Conservation (phyloP, 768 basidiomycete genomes). For the Boletus rex-veris region DNA sequence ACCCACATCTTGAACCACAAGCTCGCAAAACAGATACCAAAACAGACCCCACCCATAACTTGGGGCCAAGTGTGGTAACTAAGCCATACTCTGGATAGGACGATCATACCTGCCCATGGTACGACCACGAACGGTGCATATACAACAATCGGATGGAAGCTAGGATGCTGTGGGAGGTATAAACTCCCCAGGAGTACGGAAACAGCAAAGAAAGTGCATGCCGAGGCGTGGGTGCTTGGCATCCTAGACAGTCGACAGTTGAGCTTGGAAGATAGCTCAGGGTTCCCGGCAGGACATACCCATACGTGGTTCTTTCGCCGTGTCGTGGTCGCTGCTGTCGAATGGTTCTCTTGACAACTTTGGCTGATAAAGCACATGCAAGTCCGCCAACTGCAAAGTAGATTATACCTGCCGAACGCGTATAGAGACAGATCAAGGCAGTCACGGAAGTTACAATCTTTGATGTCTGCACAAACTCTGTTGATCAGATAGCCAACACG, state of each 20-base stretch:
- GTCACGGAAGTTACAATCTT: conserved; percentile 51
- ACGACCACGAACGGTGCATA: conserved; percentile 46
- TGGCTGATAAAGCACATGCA: conserved; percentile 54
- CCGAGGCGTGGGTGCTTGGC: conserved; percentile 80
- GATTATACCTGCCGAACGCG: conserved; percentile 56
- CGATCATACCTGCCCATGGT: conserved; percentile 54
- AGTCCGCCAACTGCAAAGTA: conserved; percentile 61
- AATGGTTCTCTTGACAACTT: conserved; percentile 56
- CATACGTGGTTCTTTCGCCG: conserved; percentile 55
- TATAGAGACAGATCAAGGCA: conserved; percentile 49
- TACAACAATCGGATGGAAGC: conserved; percentile 37
- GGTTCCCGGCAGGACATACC: conserved; percentile 43
- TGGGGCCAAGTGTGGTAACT: conserved; percentile 75
- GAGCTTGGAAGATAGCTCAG: not conserved
- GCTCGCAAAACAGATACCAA: conserved; percentile 51
- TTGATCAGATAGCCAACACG: conserved; percentile 3
- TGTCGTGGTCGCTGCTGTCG: conserved; percentile 60
- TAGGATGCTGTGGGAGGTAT: conserved; percentile 57
- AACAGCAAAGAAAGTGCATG: conserved; percentile 59
- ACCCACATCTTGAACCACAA: conserved; percentile 61
- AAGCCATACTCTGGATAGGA: conserved; percentile 67
- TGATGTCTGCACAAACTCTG: conserved; percentile 47
- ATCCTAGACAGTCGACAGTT: conserved; percentile 45
- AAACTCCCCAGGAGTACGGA: conserved; percentile 57
- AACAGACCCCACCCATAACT: conserved; percentile 54